Evolutionary conservation across 345 rosid species (phyloP).

Genomic region (Citrus sinensis): DVS_A1.0 CM039167.1:17789001-17789500

Average conservation of each 20-base stretch:
- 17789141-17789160: constrained; percentile 92
- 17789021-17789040: background rate
- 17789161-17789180: constrained; percentile 97
- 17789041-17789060: constrained; percentile 5
- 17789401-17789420: background rate
- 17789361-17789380: background rate
- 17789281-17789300: constrained; percentile 97
- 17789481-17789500: background rate
- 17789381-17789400: background rate
- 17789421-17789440: background rate
- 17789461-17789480: background rate
- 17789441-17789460: background rate
- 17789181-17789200: constrained; percentile 93
- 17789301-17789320: constrained; percentile 59
- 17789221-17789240: constrained; percentile 93
- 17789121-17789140: constrained; percentile 90
- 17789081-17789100: constrained; percentile 97
- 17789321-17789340: background rate
- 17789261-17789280: constrained; percentile 76
- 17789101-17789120: constrained; percentile 97
- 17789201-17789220: constrained; percentile 94
- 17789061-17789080: constrained; percentile 16
- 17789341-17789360: background rate
- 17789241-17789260: constrained; percentile 99
- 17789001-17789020: background rate